These are phyloP conservation scores for Phaeophleospora eucalypticola DNA, from an alignment of 2,329 filamentous ascomycete species.

Conservation along the genomic window DNA sequence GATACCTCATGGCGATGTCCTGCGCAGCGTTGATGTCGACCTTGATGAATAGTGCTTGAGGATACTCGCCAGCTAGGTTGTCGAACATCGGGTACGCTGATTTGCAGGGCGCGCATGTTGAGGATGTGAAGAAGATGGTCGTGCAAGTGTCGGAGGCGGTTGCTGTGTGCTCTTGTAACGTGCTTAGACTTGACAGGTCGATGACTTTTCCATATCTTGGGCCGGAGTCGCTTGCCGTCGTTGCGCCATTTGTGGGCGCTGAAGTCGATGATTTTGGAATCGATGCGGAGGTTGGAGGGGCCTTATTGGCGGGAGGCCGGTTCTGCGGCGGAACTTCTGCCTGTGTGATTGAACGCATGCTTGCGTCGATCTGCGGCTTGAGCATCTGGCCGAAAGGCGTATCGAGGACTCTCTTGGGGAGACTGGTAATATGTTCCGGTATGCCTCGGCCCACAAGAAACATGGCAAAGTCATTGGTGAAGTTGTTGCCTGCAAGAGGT, in stretches of 20 bases:
- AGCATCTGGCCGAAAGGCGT: slow-evolving; percentile 88
- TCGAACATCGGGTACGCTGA: slow-evolving; percentile 77
- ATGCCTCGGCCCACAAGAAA: slow-evolving; percentile 87
- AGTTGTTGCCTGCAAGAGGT: slow-evolving; percentile 63
- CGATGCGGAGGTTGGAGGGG: background rate
- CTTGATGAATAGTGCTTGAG: slow-evolving; percentile 71
- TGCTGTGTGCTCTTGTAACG: slow-evolving; percentile 58
- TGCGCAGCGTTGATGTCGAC: slow-evolving; percentile 67
- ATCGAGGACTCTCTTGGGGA: slow-evolving; percentile 79
- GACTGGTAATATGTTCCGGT: slow-evolving; percentile 76
- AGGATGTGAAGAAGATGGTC: slow-evolving; percentile 87
- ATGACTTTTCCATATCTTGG: slow-evolving; percentile 53
- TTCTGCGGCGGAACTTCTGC: slow-evolving; percentile 46
- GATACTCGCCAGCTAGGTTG: slow-evolving; percentile 68
- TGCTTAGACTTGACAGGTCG: slow-evolving; percentile 54
- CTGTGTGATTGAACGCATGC: slow-evolving; percentile 60
- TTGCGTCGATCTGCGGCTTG: slow-evolving; percentile 66
- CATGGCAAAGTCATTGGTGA: slow-evolving; percentile 85
- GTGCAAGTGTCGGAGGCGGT: slow-evolving; percentile 64
- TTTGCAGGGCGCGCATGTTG: slow-evolving; percentile 81
- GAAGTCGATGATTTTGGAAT: background rate
- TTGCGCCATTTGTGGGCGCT: slow-evolving; percentile 4
- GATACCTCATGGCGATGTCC: slow-evolving; percentile 60
- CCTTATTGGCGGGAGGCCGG: slow-evolving; percentile 14
- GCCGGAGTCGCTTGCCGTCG: no score